Evolutionary conservation across 805 yeast species (phyloP).

Genomic region (Zygoascus tannicola): DNA sequence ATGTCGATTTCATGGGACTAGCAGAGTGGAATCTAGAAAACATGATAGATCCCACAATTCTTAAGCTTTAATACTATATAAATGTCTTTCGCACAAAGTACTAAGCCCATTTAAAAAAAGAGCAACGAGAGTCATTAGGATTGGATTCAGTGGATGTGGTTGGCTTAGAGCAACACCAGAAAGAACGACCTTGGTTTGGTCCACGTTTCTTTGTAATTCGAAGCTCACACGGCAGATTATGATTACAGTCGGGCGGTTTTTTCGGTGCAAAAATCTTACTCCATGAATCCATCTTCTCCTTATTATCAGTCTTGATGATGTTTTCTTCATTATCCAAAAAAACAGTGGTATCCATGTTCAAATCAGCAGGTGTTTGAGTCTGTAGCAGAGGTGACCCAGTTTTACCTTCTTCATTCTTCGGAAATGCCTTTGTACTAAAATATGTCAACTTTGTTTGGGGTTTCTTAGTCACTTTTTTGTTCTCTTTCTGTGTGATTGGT

Average conservation of each 20-base stretch:
- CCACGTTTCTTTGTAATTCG: conserved; percentile 26
- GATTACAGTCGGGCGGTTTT: conserved; percentile 25
- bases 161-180: conserved; percentile 31
- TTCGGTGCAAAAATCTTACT: conserved; percentile 17
- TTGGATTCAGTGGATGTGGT: conserved; percentile 18
- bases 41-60: not conserved
- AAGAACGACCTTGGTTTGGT: conserved; percentile 29
- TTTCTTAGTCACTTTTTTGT: too few relatives aligned
- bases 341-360: not conserved
- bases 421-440: too few relatives aligned
- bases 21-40: not conserved
- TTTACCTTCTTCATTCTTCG: too few relatives aligned
- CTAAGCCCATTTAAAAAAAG: conserved; percentile 28
- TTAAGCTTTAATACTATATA: not conserved
- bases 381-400: too few relatives aligned
- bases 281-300: conserved; percentile 15
- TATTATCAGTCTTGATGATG: not conserved
- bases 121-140: conserved; percentile 20
- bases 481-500: too few relatives aligned
- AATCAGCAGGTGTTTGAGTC: too few relatives aligned
- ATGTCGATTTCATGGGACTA: too few relatives aligned
- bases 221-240: conserved; percentile 28
- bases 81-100: not conserved
- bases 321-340: too few relatives aligned
- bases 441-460: too few relatives aligned